These are phyloP conservation scores for Pseudocercospora eumusae DNA, from an alignment of 2,329 filamentous ascomycete genomes.

Conservation along the genomic window DNA sequence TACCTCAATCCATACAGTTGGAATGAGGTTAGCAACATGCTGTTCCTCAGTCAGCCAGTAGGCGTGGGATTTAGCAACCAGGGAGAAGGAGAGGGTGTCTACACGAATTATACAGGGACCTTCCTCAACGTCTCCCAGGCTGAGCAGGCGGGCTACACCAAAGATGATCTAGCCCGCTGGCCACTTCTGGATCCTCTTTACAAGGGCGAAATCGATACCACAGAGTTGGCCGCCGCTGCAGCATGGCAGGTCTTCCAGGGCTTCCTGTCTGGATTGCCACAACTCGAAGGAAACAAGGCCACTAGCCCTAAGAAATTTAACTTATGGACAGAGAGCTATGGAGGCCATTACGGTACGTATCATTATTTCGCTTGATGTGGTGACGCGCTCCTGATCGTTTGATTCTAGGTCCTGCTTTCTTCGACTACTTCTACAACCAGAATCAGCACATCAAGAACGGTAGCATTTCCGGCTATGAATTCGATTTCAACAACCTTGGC, in stretches of 20 bases:
- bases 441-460: conserved; percentile 49
- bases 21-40: conserved; percentile 59
- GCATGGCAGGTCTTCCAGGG: conserved; percentile 59
- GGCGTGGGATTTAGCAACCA: conserved; percentile 60
- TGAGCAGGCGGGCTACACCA: background rate
- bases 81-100: conserved; percentile 29
- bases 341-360: conserved; percentile 61
- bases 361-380: background rate
- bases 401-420: conserved; percentile 52
- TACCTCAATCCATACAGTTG: conserved; percentile 61
- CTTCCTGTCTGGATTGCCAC: conserved; percentile 54
- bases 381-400: too few relatives aligned
- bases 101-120: conserved; percentile 43
- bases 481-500: conserved; percentile 7
- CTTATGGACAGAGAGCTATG: conserved; percentile 23
- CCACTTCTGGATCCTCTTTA: conserved; percentile 53
- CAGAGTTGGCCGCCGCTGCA: conserved; percentile 57
- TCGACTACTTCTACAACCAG: conserved; percentile 58
- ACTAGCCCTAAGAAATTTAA: conserved; percentile 44
- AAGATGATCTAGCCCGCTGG: conserved; percentile 28
- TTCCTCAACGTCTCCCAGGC: conserved; percentile 46
- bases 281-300: conserved; percentile 46
- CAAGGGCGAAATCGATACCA: conserved; percentile 52
- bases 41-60: conserved; percentile 68
- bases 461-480: conserved; percentile 31